Base-by-base conservation (phyloP, 108 stramenopile genomes). In the Epithemia pelagica region DNA sequence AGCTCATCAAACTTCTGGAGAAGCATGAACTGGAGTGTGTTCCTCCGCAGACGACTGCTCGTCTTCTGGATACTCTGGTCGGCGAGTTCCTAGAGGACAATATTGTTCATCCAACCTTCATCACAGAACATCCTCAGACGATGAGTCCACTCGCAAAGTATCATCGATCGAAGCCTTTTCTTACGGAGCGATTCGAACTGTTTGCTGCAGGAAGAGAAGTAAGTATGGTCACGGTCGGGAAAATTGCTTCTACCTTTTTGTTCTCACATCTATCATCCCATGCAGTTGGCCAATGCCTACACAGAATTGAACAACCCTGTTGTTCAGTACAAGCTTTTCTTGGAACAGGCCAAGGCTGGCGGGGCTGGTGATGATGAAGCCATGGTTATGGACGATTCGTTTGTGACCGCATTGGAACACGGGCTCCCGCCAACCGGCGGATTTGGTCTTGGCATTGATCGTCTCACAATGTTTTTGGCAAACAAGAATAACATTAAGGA, bases 401-500 rank as follows among this genome's bases (percentile, higher is more conserved):
- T 95, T 74, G 88, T 95, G 62, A 88, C 91, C 54, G 96, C 99
- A 21, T 75, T 99, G 71, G 99, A 99, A 77, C 95, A 97, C 77
- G 99, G 89, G 59, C 88, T 99, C 52, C 97, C 99, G 29, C 99
- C 99, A 24, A 99, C 99, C 20, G 99, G 92, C 32, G 99, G 99
- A 62, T 99, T 97, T 88, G 99, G 99, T 73, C 80, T 96, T 24
- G 99, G 99, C 62, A 81, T 99, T 64, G 99, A 99, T 84, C 95
- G 99, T 23, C 80, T 99, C 18, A 92, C 99, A 72, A 99, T 99
- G 99, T 99, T 99, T 75, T 84, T 99, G 71, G 80, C 95, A 33
- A 97, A 99, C 90, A 98, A 98, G 89, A 94, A 95, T 82, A 99
- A 98, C 71, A 99, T 99, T 82, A 98, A 98, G 84, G 99, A 99